Evolutionary conservation across 148 eudicot species (phyloP), one percentile per base, ranked within the genome.

Genomic region (Drosera capensis): DNA sequence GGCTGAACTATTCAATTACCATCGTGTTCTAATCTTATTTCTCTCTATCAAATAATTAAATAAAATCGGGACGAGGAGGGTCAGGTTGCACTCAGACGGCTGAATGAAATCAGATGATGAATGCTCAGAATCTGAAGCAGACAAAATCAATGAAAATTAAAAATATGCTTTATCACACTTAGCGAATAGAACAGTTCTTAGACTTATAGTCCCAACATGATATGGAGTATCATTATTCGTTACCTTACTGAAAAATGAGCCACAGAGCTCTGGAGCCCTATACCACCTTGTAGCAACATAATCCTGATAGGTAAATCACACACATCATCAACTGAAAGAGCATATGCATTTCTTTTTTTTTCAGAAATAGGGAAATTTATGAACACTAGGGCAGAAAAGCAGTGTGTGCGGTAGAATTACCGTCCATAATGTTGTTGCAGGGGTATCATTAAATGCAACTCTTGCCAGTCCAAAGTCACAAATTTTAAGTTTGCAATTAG

Each of bases 281-380:
- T 88, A 88, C 94, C 94, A 80, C 71, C 92, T 74, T 43, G 96
- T 83, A 51, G 92, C 96, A 60, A 88, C 96, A 57, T 83, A 88
- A 62, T 83, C 96, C 96, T 88, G 57, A 42, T 51, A 17, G 24
- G 40, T 26, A 18, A 6, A 11, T 51, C 40, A 43, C 26, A 11
- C 18, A 24, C 7, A 24, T 9, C 50, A 26, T 30, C 20, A 39
- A 45, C 25, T 23, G 30, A 7, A 41, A 5, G 8, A 17, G 45
- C 45, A 19, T 1, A 40, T 16, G 23, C 21, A 41, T 1, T 1
- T 19, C 7, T 29, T 7, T 29, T 29, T 29, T 13, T 34, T 34
- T 34, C 38, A 34, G 6, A 2, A 63, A 23, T 63, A 20, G 55
- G 11, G 37, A 21, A 36, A 16, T 25, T 9, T 28, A 29, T 28